Conservation (phyloP, 768 basidiomycete species). For the Mycena rosella region DNA sequence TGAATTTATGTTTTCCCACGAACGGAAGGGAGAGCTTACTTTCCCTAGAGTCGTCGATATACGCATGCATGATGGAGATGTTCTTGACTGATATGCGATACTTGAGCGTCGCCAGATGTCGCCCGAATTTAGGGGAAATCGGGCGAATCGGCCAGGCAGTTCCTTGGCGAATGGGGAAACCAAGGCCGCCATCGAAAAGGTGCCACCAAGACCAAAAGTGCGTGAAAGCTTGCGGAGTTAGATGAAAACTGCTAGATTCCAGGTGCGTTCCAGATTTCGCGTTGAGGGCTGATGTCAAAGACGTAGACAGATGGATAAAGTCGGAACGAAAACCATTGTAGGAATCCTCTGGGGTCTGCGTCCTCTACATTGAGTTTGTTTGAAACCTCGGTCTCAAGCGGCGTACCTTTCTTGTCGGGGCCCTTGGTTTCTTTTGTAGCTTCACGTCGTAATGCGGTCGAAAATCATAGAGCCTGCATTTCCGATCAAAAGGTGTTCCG, state of each 20-base stretch:
- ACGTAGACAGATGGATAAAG: constrained; percentile 93
- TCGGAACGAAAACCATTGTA: constrained; percentile 92
- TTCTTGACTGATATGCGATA: constrained; percentile 85
- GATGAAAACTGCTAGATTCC: constrained; percentile 79
- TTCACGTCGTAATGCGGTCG: constrained; percentile 83
- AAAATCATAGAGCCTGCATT: constrained; percentile 86
- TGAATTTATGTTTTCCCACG: constrained; percentile 18
- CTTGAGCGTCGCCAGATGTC: constrained; percentile 91
- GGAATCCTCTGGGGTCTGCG: constrained; percentile 72
- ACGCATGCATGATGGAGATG: constrained; percentile 88
- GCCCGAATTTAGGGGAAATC: constrained; percentile 88
- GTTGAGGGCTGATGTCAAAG: constrained; percentile 76
- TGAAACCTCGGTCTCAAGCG: neutral
- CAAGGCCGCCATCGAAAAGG: constrained; percentile 82
- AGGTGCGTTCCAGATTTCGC: constrained; percentile 42
- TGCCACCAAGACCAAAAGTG: constrained; percentile 96
- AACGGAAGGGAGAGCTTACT: constrained; percentile 48
- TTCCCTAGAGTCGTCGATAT: constrained; percentile 83
- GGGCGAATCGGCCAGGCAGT: constrained; percentile 77
- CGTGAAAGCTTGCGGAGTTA: constrained; percentile 86
- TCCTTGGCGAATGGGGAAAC: constrained; percentile 92
- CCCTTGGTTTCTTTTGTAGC: constrained; percentile 61
- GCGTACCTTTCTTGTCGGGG: constrained; percentile 62
- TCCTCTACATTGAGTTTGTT: constrained; percentile 20
- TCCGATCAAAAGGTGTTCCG: constrained; percentile 76